Conservation (phyloP, 768 basidiomycete species). For the Auriscalpium microsporum region DNA sequence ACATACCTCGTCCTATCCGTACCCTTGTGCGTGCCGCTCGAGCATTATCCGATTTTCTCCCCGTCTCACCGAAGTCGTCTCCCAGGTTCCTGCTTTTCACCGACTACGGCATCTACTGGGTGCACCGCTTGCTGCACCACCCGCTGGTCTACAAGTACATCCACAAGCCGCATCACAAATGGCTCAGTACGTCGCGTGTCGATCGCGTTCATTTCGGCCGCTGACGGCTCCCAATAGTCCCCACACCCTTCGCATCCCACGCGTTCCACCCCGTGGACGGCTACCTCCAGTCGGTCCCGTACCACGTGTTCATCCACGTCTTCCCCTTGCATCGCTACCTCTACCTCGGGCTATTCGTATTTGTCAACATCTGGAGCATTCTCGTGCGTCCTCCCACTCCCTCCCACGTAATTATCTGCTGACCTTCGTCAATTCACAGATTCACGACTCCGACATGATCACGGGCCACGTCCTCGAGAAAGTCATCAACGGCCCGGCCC, state of each 20-base stretch:
- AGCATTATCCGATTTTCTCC: neutral
- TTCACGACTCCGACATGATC: slow-evolving; percentile 99
- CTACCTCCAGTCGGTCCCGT: slow-evolving; percentile 88
- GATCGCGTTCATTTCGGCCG: neutral
- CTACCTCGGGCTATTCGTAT: slow-evolving; percentile 80
- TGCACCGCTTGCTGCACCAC: slow-evolving; percentile 85
- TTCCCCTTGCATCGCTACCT: slow-evolving; percentile 84
- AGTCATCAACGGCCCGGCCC: slow-evolving; percentile 95
- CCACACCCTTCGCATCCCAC: slow-evolving; percentile 94
- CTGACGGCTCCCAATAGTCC: slow-evolving; percentile 44
- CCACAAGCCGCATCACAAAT: slow-evolving; percentile 98
- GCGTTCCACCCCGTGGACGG: slow-evolving; percentile 98
- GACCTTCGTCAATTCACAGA: slow-evolving; percentile 37
- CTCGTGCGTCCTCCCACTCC: slow-evolving; percentile 47
- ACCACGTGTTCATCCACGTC: slow-evolving; percentile 84
- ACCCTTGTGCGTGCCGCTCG: slow-evolving; percentile 43
- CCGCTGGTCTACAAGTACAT: slow-evolving; percentile 82
- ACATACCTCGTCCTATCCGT: slow-evolving; percentile 59
- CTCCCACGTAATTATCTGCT: neutral
- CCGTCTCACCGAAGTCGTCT: slow-evolving; percentile 13
- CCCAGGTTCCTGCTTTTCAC: slow-evolving; percentile 75
- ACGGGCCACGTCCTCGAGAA: slow-evolving; percentile 82
- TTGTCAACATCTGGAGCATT: slow-evolving; percentile 93
- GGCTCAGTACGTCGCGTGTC: slow-evolving; percentile 66
- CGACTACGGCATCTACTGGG: slow-evolving; percentile 92